Evolutionary conservation across 495 filamentous ascomycete genomes (phyloP).

Genomic region (Penicillium antarcticum): DNA sequence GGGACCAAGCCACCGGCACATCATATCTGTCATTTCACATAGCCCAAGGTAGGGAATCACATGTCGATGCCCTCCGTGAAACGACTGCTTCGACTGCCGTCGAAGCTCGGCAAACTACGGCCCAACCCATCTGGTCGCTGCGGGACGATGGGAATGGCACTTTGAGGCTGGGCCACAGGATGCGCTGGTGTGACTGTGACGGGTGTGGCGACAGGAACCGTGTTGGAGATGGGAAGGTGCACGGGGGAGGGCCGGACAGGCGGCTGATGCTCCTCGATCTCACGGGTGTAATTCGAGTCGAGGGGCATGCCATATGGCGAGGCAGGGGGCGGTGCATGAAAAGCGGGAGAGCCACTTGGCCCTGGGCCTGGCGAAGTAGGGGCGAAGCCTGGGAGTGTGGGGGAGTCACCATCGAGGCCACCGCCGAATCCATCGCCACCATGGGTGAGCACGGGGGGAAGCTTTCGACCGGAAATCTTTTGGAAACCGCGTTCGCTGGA

Average conservation of each 20-base stretch:
- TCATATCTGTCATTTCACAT: slow-evolving; percentile 25
- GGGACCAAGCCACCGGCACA: slow-evolving; percentile 1
- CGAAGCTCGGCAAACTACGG: slow-evolving; percentile 50
- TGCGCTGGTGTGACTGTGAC: slow-evolving; percentile 21
- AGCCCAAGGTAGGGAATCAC: slow-evolving; percentile 17
- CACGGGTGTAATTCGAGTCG: slow-evolving; percentile 35
- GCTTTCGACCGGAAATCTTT: slow-evolving; percentile 66
- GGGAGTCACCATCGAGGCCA: slow-evolving; percentile 24
- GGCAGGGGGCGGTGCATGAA: slow-evolving; percentile 32
- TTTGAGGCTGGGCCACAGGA: slow-evolving; percentile 22
- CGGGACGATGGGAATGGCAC: slow-evolving; percentile 20
- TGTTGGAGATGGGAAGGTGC: slow-evolving; percentile 45
- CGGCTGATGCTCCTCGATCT: slow-evolving; percentile 28
- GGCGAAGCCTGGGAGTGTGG: slow-evolving; percentile 16
- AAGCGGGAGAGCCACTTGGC: slow-evolving; percentile 14
- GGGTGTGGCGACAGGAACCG: slow-evolving; percentile 30
- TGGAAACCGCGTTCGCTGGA: slow-evolving; percentile 55
- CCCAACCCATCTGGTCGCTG: slow-evolving; percentile 45
- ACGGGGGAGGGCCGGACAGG: slow-evolving; percentile 47
- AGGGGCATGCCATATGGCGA: slow-evolving; percentile 34
- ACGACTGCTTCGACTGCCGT: slow-evolving; percentile 54
- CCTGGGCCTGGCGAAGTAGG: slow-evolving; percentile 16
- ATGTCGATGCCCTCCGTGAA: slow-evolving; percentile 48
- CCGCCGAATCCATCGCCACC: slow-evolving; percentile 71
- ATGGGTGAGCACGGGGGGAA: slow-evolving; percentile 65